Evolutionary conservation across 164 flowering plant genomes (phyloP), one percentile per base, ranked within the genome.

Genomic region (Annona squamosa): DNA sequence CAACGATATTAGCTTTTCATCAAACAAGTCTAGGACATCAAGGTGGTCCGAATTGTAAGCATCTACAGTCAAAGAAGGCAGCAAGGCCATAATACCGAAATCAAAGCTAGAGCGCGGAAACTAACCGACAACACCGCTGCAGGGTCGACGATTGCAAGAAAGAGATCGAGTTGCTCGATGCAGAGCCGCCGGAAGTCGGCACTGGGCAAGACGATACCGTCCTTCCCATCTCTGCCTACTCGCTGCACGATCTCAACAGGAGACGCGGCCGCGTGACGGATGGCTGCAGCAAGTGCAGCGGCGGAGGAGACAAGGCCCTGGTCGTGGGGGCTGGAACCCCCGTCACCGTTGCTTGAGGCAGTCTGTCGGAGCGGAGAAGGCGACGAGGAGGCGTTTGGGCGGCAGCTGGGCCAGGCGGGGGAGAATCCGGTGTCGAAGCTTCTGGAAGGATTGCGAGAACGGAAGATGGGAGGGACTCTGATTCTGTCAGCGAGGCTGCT

Each of bases 141-240:
- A 64, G 85, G 87, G 72, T 89, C 77, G 59, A 94, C 89, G 56
- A 89, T 85, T 17, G 91, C 79, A 67, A 90, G 86, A 75, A 94
- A 94, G 65, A 91, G 86, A 77, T 86, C 85, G 69, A 92, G 74
- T 73, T 94, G 98, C 69, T 94, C 87, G 42, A 85, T n/a, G 79
- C 97, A 94, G 69, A 92, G 90, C 46, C 91, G 68, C 78, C 85
- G 91, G 68, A 92, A 92, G 67, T 94, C 98, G 9, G 85, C 71
- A 64, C 92, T 91, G 5, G 97, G 98, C 52, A 89, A 82, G 42
- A 88, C 84, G 72, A 90, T 41, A 42, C 83, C 80, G 45, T 72
- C 73, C 64, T 78, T 81, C n/a, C 73, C 83, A 71, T 81, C 83
- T 59, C 74, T 80, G 73, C 87, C 89, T 42, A 85, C 69, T 70